Evolutionary conservation across 1,139 yeast species (phyloP).

Genomic region (Geotrichum fermentans): DNA sequence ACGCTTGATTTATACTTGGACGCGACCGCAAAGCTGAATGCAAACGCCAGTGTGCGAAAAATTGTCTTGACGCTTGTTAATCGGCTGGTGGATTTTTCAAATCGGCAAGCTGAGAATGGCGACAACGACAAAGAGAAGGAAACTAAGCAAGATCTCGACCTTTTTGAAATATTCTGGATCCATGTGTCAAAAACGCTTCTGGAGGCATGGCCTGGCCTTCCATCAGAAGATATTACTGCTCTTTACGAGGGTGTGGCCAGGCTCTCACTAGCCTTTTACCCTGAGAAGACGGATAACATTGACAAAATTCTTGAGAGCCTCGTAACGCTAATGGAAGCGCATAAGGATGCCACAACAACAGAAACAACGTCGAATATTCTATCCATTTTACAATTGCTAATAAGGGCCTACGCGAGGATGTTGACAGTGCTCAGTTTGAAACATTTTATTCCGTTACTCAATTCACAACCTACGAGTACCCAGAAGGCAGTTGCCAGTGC

Average conservation of each 20-base stretch:
- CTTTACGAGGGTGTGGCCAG: conserved; percentile 62
- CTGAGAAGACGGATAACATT: conserved; percentile 55
- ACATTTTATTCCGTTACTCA: conserved; percentile 36
- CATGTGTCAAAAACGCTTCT: conserved; percentile 51
- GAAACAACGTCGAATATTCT: conserved; percentile 45
- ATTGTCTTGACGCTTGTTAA: conserved; percentile 67
- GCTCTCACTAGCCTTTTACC: conserved; percentile 64
- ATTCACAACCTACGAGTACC: conserved; percentile 37
- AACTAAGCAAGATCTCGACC: conserved; percentile 30
- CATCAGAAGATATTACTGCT: conserved; percentile 59
- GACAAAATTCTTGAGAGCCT: conserved; percentile 60
- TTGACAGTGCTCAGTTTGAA: conserved; percentile 36
- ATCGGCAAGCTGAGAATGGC: conserved; percentile 31
- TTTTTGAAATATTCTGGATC: conserved; percentile 61
- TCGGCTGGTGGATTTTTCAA: conserved; percentile 59
- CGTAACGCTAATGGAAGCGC: conserved; percentile 43
- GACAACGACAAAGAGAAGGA: conserved; percentile 20
- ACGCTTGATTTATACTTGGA: conserved; percentile 66
- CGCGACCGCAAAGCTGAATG: conserved; percentile 63
- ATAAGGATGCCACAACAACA: conserved; percentile 23
- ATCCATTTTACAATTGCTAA: conserved; percentile 54
- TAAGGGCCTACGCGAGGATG: conserved; percentile 35
- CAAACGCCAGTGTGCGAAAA: conserved; percentile 61
- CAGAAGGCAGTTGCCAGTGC: conserved; percentile 37
- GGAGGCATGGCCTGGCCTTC: conserved; percentile 55